These are phyloP conservation scores for Coemansia sp. DNA, from an alignment of 192 early-diverging fungal species.

Conservation along the genomic window DNA sequence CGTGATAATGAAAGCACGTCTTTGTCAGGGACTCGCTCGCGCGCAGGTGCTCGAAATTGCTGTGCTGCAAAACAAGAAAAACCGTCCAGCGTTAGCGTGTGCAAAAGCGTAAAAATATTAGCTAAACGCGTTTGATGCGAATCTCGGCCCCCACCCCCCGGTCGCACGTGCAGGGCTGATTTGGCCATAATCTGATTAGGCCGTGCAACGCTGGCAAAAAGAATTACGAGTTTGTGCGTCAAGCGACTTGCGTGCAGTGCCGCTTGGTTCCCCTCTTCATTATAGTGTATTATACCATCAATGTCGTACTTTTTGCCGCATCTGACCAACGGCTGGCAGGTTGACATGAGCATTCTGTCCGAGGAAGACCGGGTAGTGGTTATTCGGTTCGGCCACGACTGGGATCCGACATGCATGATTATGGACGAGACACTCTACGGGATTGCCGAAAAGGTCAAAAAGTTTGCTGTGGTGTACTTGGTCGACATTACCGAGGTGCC, in stretches of 20 bases:
- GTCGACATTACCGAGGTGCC: conserved; percentile 96
- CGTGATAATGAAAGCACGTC: background rate
- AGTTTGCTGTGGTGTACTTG: conserved; percentile 97
- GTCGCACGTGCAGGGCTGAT: conserved; percentile 4
- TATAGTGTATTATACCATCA: background rate
- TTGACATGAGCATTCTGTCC: conserved; percentile 96
- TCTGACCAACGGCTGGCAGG: conserved; percentile 82
- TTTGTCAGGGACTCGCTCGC: background rate
- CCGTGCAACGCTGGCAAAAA: background rate
- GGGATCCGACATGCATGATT: conserved; percentile 93
- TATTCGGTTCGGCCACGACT: conserved; percentile 96
- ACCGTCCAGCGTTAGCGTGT: background rate
- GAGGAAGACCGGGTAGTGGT: conserved; percentile 98
- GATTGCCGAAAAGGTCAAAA: conserved; percentile 94
- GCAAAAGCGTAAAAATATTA: background rate
- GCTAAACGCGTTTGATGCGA: background rate
- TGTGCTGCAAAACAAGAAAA: conserved; percentile 3
- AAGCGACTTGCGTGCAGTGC: background rate
- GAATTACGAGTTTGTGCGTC: background rate
- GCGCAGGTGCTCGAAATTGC: background rate
- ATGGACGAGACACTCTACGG: conserved; percentile 96
- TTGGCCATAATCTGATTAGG: conserved; percentile 3
- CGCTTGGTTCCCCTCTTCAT: background rate
- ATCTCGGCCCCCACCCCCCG: conserved; percentile 6
- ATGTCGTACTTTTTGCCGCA: conserved; percentile 54